Base-by-base conservation (phyloP, 2,329 filamentous ascomycete species). In the Phyllosticta capitalensis region DNA sequence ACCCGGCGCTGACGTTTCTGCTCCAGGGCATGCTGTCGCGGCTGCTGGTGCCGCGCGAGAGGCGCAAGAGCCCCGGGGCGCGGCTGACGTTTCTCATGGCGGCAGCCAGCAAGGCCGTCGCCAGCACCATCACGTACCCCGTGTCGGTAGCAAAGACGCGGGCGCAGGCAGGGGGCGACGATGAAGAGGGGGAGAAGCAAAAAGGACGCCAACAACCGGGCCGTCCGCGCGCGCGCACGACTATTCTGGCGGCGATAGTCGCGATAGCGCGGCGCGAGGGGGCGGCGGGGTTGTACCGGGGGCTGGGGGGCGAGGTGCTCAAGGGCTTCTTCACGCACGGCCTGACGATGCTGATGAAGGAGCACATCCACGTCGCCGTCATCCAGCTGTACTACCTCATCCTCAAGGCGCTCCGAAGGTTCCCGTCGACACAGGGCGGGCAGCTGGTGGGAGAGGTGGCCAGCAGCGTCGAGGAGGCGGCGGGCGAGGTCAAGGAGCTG, bases 241-340 rank as follows among this genome's bases (percentile, higher is more conserved):
- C 83, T 7, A 82, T 90, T 4, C 83, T 92, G 65, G 79, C 79
- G 22, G 83, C 82, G 9, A 80, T 91, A 20, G 63, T 83, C 22
- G 76, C 79, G 20, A 81, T 83, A 60, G 76, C 75, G 30, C 80
- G 78, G 52, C 78, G 75, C 0, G 89, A 95, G 67, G 91, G 91
- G 0, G 62, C 86, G 0, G 69, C 70, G 3, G 87, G 85, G 0
- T 74, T 95, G 9, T 96, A 95, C 68, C 83, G 87, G 54, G 91
- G 90, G 5, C 76, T 95, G 0, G 80, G 79, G 14, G 88, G 85
- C 4, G 89, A 95, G 72, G 79, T 95, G 2, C 72, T 92, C 9
- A 92, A 91, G 67, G 88, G 88, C 0, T 95, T 95, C 74, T 86
- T 96, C 67, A 86, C 84, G 21, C 90, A 96, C 67, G 91, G 91